Percentiles rank a stretch among this genome's conserved stretches.
These are phyloP conservation scores for Pseudogymnoascus sp. DNA, from an alignment of 2,329 filamentous ascomycete species.

Conservation along the genomic window DNA sequence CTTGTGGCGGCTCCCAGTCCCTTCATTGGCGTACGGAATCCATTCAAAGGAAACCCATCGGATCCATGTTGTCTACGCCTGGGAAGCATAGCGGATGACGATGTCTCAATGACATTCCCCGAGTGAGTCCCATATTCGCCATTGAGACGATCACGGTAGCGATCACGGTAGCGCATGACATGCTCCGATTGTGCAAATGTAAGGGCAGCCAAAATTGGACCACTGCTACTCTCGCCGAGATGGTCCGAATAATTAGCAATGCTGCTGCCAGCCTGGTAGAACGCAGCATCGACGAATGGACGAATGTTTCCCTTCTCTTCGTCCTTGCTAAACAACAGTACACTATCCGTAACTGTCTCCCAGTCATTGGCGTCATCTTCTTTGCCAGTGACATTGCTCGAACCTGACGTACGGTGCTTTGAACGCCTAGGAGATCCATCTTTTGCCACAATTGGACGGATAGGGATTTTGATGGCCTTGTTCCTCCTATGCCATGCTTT, in stretches of 20 bases:
- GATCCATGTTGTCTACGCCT: neutral
- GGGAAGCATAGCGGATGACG: neutral
- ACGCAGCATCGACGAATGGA: constrained; percentile 15
- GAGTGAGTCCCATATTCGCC: neutral
- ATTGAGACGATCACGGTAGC: neutral
- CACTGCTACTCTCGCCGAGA: constrained; percentile 3
- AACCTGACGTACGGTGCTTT: neutral
- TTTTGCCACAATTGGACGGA: neutral
- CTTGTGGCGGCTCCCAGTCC: neutral
- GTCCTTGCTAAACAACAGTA: neutral
- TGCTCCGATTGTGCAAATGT: neutral
- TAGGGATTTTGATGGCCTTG: neutral
- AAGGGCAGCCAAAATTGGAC: neutral
- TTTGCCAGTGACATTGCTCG: constrained; percentile 11
- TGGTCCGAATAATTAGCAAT: constrained; percentile 25
- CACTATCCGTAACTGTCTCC: constrained; percentile 27
- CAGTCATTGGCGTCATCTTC: constrained; percentile 25
- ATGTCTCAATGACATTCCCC: neutral
- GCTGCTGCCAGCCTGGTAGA: constrained; percentile 24
- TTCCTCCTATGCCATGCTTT: neutral
- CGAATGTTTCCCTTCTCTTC: constrained; percentile 9
- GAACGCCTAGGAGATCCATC: neutral
- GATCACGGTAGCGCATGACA: neutral
- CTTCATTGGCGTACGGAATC: neutral
- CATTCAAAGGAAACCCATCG: neutral